Conservation (phyloP, 352 stramenopile genomes). For the Peronospora tabacina region DNA sequence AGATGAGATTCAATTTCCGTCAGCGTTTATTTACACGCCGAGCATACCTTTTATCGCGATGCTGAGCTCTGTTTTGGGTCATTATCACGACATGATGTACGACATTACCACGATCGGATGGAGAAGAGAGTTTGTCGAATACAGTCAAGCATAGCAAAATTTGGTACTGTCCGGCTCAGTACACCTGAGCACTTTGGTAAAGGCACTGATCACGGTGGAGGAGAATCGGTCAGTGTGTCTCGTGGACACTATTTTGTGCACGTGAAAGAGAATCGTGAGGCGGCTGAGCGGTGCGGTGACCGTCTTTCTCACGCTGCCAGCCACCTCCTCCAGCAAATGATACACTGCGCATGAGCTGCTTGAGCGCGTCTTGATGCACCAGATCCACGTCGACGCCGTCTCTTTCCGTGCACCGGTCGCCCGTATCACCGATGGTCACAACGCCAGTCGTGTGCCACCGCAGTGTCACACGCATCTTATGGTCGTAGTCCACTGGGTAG, state of each 20-base stretch:
- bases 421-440: conserved; percentile 72
- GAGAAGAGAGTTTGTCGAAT: too few relatives aligned
- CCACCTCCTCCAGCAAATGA: conserved; percentile 87
- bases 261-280: conserved; percentile 94
- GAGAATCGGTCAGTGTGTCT: conserved; percentile 80
- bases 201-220: conserved; percentile 55
- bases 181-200: conserved; percentile 90
- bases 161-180: conserved; percentile 12
- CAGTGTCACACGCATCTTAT: conserved; percentile 41
- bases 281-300: conserved; percentile 91
- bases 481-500: conserved; percentile 13
- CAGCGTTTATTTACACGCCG: too few relatives aligned
- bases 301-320: conserved; percentile 93
- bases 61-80: too few relatives aligned
- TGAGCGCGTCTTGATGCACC: conserved; percentile 55
- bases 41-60: too few relatives aligned
- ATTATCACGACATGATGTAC: too few relatives aligned
- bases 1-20: too few relatives aligned
- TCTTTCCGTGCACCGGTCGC: conserved; percentile 70
- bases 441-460: conserved; percentile 74
- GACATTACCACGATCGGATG: too few relatives aligned
- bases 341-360: conserved; percentile 72
- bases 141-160: too few relatives aligned
- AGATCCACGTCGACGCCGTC: conserved; percentile 72
- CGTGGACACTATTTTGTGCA: conserved; percentile 92